Evolutionary conservation across 495 filamentous ascomycete genomes (phyloP), one percentile per base, ranked within the genome.

Genomic region (Clavariopsis aquatica): DNA sequence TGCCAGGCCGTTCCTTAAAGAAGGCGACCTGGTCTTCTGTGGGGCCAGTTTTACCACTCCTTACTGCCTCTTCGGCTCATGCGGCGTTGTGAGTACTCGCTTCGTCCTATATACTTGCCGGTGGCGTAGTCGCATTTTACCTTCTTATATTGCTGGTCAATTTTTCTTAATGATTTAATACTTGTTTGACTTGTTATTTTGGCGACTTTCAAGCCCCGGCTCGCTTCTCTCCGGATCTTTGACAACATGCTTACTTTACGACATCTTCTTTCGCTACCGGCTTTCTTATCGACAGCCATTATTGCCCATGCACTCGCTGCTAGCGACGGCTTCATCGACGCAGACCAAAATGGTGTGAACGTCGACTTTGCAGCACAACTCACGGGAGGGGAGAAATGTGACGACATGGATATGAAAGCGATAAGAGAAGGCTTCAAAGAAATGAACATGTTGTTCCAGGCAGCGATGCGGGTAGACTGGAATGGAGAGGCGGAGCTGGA

Each of bases 401-500:
- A 52, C 34, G 45, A 68, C 7, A 57, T 52, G 52, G 49, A 60
- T 22, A 9, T 66, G 20, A 36, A 55, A 51, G n/a, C 1, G n/a
- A 60, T 66, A 47, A 43, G 24, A 60, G 26, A 60, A 19, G 57
- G 63, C 36, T 66, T 66, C 24, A 36, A 28, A 17, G 63, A 66
- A 26, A 66, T 66, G 63, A 66, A 60, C 56, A 19, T 59, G 31
- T 19, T 66, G 10, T 66, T 66, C 43, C 49, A 49, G 17, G 63
- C 57, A 1, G 47, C 57, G 7, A 12, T 49, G 3, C 31, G 46
- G 4, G 24, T 60, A 12, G 41, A 66, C 41, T 66, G 56, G 56
- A 56, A 45, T 17, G 29, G 51, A 19, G 36, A 27, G 15, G 34
- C 57, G 7, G 63, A 66, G 22, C 31, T 19, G 3, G 63, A 66